A percentile compares a stretch with the other conserved stretches of the same genome.
phyloP scores from a whole-genome alignment of 352 stramenopile species.

The Phytophthora parvispora region DNA sequence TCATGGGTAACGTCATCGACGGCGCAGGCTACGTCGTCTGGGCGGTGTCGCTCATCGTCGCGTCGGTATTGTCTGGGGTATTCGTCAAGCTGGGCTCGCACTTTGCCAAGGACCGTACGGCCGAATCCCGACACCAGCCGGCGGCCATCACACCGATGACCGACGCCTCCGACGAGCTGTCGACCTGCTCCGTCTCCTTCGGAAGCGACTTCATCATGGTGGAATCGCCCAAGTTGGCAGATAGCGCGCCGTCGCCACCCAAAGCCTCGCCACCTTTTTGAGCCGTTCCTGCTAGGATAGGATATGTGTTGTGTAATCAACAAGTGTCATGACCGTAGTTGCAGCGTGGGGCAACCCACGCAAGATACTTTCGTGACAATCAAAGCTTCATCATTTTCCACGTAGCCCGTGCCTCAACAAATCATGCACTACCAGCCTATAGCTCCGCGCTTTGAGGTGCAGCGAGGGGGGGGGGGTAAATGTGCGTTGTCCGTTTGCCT shows the following conservation, averaged over 20 bases:
- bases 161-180: conserved; percentile 19
- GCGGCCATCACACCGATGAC: conserved; percentile 12
- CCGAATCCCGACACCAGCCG: conserved; percentile 38
- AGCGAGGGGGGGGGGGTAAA: no score
- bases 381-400: no score
- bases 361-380: neutral
- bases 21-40: conserved; percentile 66
- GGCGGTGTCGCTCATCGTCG: conserved; percentile 64
- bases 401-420: no score
- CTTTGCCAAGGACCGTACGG: conserved; percentile 46
- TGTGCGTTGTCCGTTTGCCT: no score
- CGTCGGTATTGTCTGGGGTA: conserved; percentile 64
- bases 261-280: conserved; percentile 2
- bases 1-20: conserved; percentile 76
- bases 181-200: conserved; percentile 15
- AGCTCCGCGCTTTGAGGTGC: no score
- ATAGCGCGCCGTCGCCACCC: neutral
- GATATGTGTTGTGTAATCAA: conserved; percentile 15
- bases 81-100: conserved; percentile 72
- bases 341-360: neutral
- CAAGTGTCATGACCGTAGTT: conserved; percentile 3
- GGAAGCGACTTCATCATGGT: conserved; percentile 30
- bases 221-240: conserved; percentile 16
- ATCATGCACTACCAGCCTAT: no score
- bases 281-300: conserved; percentile 8